These are phyloP conservation scores for Xerocomellus amylosporus DNA, from an alignment of 768 basidiomycete genomes.

Conservation along the genomic window DNA sequence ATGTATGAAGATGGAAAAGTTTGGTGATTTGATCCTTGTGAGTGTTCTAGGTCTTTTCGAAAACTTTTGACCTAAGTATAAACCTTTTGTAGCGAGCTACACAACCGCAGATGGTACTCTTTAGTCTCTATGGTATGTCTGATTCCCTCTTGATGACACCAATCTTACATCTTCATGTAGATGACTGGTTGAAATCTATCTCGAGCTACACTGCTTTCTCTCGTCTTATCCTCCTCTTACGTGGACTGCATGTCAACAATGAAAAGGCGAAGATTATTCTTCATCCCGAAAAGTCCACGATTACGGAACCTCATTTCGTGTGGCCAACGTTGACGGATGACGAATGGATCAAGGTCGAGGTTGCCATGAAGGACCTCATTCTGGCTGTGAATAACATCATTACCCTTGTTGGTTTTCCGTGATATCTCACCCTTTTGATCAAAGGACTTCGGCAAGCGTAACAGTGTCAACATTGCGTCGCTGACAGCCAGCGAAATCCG, in stretches of 20 bases:
- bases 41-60: constrained; percentile 11
- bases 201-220: constrained; percentile 99
- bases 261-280: constrained; percentile 99
- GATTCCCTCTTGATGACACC: background rate
- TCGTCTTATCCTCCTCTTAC: constrained; percentile 92
- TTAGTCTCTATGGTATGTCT: constrained; percentile 83
- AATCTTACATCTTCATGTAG: constrained; percentile 36
- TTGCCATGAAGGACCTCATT: constrained; percentile 97
- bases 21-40: constrained; percentile 93
- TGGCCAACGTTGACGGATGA: constrained; percentile 93
- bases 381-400: constrained; percentile 54
- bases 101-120: constrained; percentile 98
- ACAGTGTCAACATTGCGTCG: constrained; percentile 98
- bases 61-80: background rate
- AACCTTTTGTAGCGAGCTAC: constrained; percentile 67
- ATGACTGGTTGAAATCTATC: constrained; percentile 99
- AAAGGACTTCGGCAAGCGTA: constrained; percentile 97
- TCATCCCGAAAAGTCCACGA: constrained; percentile 94
- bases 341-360: constrained; percentile 99
- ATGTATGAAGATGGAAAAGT: constrained; percentile 99
- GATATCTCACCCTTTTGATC: constrained; percentile 15
- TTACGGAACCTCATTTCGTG: constrained; percentile 96
- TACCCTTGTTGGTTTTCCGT: background rate
- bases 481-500: constrained; percentile 95
- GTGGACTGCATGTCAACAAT: constrained; percentile 97